phyloP scores from a whole-genome alignment of 805 yeast genomes.

The Jamesozyma rosinii region DNA sequence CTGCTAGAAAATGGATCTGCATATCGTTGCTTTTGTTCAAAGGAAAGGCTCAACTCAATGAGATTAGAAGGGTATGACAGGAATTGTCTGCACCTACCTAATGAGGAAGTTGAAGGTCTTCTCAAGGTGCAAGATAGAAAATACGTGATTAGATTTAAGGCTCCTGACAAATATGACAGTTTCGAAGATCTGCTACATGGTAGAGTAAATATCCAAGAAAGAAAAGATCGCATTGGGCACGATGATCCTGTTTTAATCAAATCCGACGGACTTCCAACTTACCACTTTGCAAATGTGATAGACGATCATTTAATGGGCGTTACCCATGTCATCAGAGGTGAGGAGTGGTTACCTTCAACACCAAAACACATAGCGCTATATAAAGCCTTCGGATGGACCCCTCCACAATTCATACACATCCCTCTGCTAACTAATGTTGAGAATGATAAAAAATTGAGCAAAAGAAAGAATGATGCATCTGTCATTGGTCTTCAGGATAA shows the following conservation, averaged over 20 bases:
- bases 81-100: conserved; percentile 45
- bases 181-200: conserved; percentile 78
- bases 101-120: conserved; percentile 33
- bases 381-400: conserved; percentile 73
- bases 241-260: conserved; percentile 87
- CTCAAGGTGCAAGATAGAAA: conserved; percentile 18
- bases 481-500: conserved; percentile 46
- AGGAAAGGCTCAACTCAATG: conserved; percentile 59
- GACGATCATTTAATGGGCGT: conserved; percentile 91
- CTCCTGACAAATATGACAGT: conserved; percentile 62
- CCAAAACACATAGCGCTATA: conserved; percentile 89
- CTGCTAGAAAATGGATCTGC: conserved; percentile 63
- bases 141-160: conserved; percentile 61
- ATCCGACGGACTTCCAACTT: conserved; percentile 93
- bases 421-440: conserved; percentile 67
- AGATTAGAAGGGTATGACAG: conserved; percentile 86
- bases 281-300: conserved; percentile 90
- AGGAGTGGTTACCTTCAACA: conserved; percentile 95
- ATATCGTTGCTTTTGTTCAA: conserved; percentile 79
- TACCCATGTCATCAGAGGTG: conserved; percentile 93
- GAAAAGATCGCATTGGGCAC: conserved; percentile 39
- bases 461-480: conserved; percentile 75
- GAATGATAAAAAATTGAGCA: conserved; percentile 72
- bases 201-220: conserved; percentile 60
- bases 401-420: conserved; percentile 79